Evolutionary conservation across 805 yeast species (phyloP), one percentile per base, ranked within the genome.

Genomic region (Cyberlindnera euphorbiae): DNA sequence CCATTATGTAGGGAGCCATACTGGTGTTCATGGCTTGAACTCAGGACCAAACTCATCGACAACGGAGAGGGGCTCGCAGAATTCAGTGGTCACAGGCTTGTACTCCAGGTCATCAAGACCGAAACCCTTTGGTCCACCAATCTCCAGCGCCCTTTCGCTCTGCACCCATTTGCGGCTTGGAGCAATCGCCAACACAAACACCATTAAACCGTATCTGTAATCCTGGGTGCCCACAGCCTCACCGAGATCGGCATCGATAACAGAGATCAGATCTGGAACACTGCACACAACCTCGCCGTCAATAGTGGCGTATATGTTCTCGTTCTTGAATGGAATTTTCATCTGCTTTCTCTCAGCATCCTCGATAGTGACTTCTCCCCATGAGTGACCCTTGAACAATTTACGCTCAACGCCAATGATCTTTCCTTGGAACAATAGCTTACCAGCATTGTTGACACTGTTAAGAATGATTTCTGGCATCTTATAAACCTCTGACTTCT

Each of bases 191-290:
- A 68, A 40, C 4, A 68, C 73, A 51, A 62, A 64, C 7, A 67
- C 72, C 18, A 61, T 35, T 26, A 68, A 39, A 9, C 73, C 73
- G 42, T 67, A 67, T 28, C 71, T 46, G 45, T 66, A 69, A 25
- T 69, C 74, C n/a, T 65, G 70, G 2, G 72, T 67, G 7, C 73
- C 73, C 9, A 67, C 62, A 11, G 72, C 72, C 38, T 65, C 71
- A 26, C 73, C 73, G 22, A 61, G 52, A 27, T 65, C 68, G 7
- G 60, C 49, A 46, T 68, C 70, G 32, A 61, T 46, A 8, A 69
- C 69, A 2, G 71, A 45, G 41, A 69, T 66, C 35, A 69, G 44
- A 44, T 69, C 74, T 12, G 75, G 75, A 28, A 67, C 73, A 6
- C 68, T 55, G 36, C 22, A 19, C 22, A 19, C 22, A 19, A 19